phyloP scores from a whole-genome alignment of 495 filamentous ascomycete genomes.

The Annulohypoxylon nitens region DNA sequence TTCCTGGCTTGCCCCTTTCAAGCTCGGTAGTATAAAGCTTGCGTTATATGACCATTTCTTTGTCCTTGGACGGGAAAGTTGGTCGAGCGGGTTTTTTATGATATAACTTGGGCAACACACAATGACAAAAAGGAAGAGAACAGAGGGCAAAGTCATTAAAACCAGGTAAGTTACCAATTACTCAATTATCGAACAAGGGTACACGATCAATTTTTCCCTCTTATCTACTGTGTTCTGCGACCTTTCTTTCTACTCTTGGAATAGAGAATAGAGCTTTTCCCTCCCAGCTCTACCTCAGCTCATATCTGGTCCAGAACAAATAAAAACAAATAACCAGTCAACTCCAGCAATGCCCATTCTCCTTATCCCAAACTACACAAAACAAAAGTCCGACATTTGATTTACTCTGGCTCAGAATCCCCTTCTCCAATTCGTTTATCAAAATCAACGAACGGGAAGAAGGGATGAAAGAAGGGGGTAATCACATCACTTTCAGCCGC shows the following conservation, averaged over 20 bases:
- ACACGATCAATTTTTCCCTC: constrained; percentile 8
- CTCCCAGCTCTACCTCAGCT: neutral
- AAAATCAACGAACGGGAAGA: neutral
- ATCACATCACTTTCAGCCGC: constrained; percentile 13
- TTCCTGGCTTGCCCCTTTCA: constrained; percentile 17
- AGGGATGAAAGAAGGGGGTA: neutral
- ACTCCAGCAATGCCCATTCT: constrained; percentile 3
- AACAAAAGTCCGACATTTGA: constrained; percentile 4
- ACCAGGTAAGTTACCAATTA: constrained; percentile 22
- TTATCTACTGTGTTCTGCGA: neutral
- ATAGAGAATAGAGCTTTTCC: neutral
- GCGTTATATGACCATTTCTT: constrained; percentile 34
- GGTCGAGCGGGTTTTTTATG: constrained; percentile 28
- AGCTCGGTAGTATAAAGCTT: constrained; percentile 9
- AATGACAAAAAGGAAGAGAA: constrained; percentile 20
- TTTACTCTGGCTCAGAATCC: constrained; percentile 1
- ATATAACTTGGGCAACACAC: constrained; percentile 24
- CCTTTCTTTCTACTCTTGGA: neutral
- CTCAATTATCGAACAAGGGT: constrained; percentile 5
- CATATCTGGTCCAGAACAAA: neutral
- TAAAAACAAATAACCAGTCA: constrained; percentile 4
- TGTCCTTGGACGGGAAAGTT: constrained; percentile 29
- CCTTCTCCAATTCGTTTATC: neutral
- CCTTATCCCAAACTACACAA: constrained; percentile 6
- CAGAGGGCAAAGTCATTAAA: constrained; percentile 9